These are phyloP conservation scores for Berberis thunbergii DNA, from an alignment of 164 flowering plant species.

Conservation along the genomic window DNA sequence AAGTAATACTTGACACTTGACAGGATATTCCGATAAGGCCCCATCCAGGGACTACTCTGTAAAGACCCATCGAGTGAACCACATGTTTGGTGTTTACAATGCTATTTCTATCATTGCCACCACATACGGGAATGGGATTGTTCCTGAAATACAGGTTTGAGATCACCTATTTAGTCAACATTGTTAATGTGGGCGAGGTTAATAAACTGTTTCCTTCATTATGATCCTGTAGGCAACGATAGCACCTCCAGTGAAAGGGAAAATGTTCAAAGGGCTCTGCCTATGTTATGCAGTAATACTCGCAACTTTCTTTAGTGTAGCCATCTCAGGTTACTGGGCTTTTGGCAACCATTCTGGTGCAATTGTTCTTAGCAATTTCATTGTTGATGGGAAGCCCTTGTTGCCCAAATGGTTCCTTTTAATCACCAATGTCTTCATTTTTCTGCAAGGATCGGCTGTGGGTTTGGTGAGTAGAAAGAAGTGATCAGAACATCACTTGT, in stretches of 20 bases:
- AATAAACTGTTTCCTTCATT: background rate
- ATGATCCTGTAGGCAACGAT: constrained; percentile 55
- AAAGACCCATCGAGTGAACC: constrained; percentile 18
- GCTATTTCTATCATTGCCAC: constrained; percentile 86
- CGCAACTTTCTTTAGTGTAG: constrained; percentile 70
- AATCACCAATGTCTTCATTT: constrained; percentile 45
- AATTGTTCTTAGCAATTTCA: constrained; percentile 49
- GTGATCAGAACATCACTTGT: background rate
- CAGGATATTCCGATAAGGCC: constrained; percentile 62
- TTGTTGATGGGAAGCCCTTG: constrained; percentile 36
- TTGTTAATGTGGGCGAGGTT: background rate
- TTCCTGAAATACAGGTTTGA: constrained; percentile 90
- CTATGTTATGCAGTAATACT: constrained; percentile 53
- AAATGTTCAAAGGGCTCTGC: constrained; percentile 84
- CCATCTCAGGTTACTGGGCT: constrained; percentile 92
- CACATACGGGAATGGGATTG: constrained; percentile 86
- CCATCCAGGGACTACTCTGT: constrained; percentile 63
- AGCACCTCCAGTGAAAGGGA: constrained; percentile 84
- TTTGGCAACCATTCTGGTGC: constrained; percentile 62
- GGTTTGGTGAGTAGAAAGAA: constrained; percentile 39
- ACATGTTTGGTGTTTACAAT: constrained; percentile 59
- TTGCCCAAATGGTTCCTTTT: constrained; percentile 66
- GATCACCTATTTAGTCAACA: background rate
- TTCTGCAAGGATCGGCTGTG: constrained; percentile 64
- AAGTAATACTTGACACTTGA: too few species aligned